Evolutionary conservation across 345 rosid genomes (phyloP), one percentile per base, ranked within the genome.

Genomic region (Anacardium occidentale): DNA sequence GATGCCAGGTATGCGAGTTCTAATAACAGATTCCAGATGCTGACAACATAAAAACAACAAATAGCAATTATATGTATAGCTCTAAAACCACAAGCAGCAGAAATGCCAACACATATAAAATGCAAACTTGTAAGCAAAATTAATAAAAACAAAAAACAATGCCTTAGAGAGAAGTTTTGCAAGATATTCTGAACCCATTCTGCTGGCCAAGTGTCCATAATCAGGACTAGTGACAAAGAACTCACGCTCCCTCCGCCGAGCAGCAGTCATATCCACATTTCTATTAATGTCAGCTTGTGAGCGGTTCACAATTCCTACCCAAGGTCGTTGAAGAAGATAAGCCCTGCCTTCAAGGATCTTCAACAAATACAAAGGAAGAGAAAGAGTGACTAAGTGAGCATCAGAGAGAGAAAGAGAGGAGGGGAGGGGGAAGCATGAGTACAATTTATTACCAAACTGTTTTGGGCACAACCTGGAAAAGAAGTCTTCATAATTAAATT

Each of bases 161-260:
- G 86, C 96, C 89, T 83, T 85, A 0, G 95, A 90, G 24, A 90
- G 84, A 79, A 90, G 92, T 63, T 85, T 88, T n/a, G 92, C 93
- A 7, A 90, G 96, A 79, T 86, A 88, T 71, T 86, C 92, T 51
- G 92, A 87, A 34, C 92, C 91, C 96, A 90, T 90, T 80, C 78
- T 85, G 76, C 85, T 73, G 5, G 87, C 78, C 70, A 90, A 68
- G 78, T 88, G 93, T 63, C 91, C 82, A 77, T 88, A 90, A 74
- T 90, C 91, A 14, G 86, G 88, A 63, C 89, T 90, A 24, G 83
- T 80, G 75, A 86, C 86, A 83, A 90, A 88, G 74, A 84, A 88
- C 59, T 88, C 92, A 1, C 81, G 79, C 82, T 88, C 96, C 82
- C 80, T 90, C 24, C 83, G 77, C 59, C 89, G 83, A 55, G 96